phyloP scores from a whole-genome alignment of 2,329 filamentous ascomycete species.

The Colletotrichum gloeosporioides region DNA sequence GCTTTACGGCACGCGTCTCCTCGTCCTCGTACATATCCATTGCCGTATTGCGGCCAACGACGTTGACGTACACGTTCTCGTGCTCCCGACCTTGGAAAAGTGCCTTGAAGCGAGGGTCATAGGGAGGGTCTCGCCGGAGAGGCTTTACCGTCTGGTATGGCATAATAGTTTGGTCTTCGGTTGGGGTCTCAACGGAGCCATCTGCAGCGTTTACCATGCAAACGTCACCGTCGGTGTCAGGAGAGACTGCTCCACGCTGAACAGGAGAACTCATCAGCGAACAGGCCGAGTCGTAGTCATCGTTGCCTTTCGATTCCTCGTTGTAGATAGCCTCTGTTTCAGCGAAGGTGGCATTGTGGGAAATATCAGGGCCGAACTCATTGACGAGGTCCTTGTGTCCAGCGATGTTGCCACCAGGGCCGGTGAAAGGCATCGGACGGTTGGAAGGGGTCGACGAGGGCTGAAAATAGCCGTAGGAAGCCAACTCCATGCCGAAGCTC shows the following conservation, averaged over 20 bases:
- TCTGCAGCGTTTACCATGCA: background rate
- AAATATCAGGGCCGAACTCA: background rate
- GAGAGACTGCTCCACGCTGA: background rate
- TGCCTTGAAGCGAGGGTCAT: slow-evolving; percentile 22
- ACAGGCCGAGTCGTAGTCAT: background rate
- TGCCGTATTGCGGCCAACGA: slow-evolving; percentile 24
- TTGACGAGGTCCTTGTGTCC: background rate
- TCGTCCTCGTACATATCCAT: slow-evolving; percentile 30
- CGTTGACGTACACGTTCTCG: slow-evolving; percentile 27
- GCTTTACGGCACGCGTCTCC: background rate
- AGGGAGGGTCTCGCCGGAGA: slow-evolving; percentile 15
- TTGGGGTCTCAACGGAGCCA: background rate
- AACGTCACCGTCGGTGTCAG: background rate
- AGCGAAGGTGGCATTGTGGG: background rate
- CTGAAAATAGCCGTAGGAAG: background rate
- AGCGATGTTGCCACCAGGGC: background rate
- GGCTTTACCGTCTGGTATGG: slow-evolving; percentile 22
- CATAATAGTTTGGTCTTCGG: background rate
- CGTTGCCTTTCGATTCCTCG: background rate
- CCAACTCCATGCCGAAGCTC: background rate
- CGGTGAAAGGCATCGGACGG: background rate
- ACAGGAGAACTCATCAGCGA: background rate
- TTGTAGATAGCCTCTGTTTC: background rate
- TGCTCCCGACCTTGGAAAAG: slow-evolving; percentile 23
- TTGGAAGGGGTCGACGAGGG: background rate